Evolutionary conservation across 2,329 filamentous ascomycete genomes (phyloP).

Genomic region (Xylariaceae sp.): DNA sequence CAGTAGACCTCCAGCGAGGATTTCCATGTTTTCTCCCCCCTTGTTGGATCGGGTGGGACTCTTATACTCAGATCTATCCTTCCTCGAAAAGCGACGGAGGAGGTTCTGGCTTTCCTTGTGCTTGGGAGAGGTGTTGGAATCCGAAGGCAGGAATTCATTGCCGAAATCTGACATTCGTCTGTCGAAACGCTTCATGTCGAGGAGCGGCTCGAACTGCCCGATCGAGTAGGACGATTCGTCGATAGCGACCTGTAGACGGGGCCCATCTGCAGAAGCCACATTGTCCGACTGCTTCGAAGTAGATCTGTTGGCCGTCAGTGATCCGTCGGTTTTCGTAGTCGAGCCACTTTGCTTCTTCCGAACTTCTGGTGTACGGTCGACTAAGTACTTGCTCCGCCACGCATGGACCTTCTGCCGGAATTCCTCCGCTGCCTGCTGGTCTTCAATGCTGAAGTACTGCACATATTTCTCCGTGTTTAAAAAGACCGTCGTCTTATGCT

Average conservation of each 20-base stretch:
- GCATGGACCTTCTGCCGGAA: slow-evolving; percentile 69
- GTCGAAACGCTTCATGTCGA: slow-evolving; percentile 58
- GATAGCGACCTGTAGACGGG: slow-evolving; percentile 38
- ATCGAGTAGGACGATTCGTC: slow-evolving; percentile 56
- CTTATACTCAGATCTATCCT: slow-evolving; percentile 22
- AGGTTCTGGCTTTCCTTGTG: slow-evolving; percentile 24
- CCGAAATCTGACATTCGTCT: slow-evolving; percentile 47
- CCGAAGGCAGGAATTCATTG: slow-evolving; percentile 37
- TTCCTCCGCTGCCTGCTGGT: slow-evolving; percentile 57
- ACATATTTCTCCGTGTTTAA: slow-evolving; percentile 78
- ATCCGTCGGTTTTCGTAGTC: slow-evolving; percentile 27
- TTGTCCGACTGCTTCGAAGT: slow-evolving; percentile 30
- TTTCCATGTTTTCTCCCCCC: slow-evolving; percentile 31
- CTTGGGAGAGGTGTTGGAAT: slow-evolving; percentile 25
- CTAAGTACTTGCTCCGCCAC: slow-evolving; percentile 91
- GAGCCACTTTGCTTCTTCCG: slow-evolving; percentile 27
- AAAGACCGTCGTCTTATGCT: slow-evolving; percentile 83
- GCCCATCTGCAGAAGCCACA: slow-evolving; percentile 31
- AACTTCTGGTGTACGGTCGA: slow-evolving; percentile 54
- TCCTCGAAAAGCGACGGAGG: slow-evolving; percentile 22
- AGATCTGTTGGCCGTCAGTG: slow-evolving; percentile 24
- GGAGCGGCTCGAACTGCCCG: slow-evolving; percentile 61
- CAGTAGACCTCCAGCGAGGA: slow-evolving; percentile 50
- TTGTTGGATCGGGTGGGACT: slow-evolving; percentile 29
- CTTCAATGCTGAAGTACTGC: slow-evolving; percentile 84